A percentile compares a stretch with the other conserved stretches of the same genome.
phyloP scores from a whole-genome alignment of 1,139 yeast species.

The Dujonia santamariae region DNA sequence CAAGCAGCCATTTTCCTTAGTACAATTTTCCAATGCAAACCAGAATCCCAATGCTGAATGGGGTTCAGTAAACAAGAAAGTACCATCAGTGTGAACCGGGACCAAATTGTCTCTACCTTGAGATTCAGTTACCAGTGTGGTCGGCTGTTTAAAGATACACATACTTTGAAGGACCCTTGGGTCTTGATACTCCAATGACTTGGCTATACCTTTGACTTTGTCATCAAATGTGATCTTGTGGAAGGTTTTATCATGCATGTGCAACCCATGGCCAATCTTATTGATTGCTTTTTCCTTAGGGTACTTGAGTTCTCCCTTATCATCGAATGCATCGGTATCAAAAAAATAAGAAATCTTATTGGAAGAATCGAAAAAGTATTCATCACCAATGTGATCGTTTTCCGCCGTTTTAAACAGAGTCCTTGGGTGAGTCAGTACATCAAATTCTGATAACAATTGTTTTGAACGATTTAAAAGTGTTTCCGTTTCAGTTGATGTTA shows the following conservation, averaged over 20 bases:
- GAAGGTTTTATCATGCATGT: constrained; percentile 50
- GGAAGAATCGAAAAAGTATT: constrained; percentile 65
- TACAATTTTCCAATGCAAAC: constrained; percentile 80
- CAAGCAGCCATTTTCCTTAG: constrained; percentile 64
- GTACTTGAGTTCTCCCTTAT: constrained; percentile 44
- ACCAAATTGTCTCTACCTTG: constrained; percentile 56
- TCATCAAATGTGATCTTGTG: constrained; percentile 48
- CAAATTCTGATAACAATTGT: constrained; percentile 45
- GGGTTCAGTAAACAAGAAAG: constrained; percentile 70
- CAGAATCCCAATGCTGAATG: constrained; percentile 75
- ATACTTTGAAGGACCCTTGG: constrained; percentile 77
- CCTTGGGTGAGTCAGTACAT: constrained; percentile 60
- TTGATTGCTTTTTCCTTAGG: constrained; percentile 62
- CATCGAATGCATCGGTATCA: constrained; percentile 68
- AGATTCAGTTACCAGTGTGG: constrained; percentile 4
- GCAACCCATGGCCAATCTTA: constrained; percentile 80
- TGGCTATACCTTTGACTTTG: constrained; percentile 51
- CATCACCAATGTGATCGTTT: constrained; percentile 68
- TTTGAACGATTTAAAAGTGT: constrained; percentile 43
- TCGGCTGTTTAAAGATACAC: constrained; percentile 78
- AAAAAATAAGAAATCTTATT: constrained; percentile 70
- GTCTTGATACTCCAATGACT: constrained; percentile 51
- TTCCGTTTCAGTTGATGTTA: constrained; percentile 37
- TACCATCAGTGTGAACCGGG: constrained; percentile 77
- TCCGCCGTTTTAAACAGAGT: constrained; percentile 70